Percentiles rank a stretch among this genome's conserved stretches.
These are phyloP conservation scores for Adansonia grandidieri DNA, from an alignment of 441 rosid species.

Conservation along the genomic window DNA sequence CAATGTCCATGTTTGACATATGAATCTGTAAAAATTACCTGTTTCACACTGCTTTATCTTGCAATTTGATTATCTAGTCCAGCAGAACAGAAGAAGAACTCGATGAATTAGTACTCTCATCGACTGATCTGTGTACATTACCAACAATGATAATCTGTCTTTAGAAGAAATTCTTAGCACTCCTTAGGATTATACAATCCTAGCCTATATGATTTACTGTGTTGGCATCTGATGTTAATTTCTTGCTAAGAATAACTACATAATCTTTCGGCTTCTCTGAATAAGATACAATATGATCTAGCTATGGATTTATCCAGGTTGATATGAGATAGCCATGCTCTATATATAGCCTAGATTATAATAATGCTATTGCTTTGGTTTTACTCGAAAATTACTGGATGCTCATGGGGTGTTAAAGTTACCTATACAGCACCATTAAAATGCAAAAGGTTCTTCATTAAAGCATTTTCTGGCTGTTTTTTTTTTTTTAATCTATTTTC, in stretches of 20 bases:
- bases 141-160: neutral
- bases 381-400: constrained; percentile 5
- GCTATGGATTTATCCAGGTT: constrained; percentile 6
- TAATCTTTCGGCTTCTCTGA: neutral
- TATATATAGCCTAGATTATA: neutral
- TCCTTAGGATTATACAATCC: neutral
- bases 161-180: constrained; percentile 14
- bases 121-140: neutral
- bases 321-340: neutral
- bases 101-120: neutral
- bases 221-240: neutral
- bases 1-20: neutral
- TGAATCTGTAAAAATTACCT: constrained; percentile 1
- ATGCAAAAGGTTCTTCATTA: neutral
- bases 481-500: neutral
- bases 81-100: constrained; percentile 1
- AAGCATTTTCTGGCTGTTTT: constrained; percentile 2
- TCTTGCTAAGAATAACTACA: constrained; percentile 6
- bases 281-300: neutral
- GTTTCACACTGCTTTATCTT: neutral
- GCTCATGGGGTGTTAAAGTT: neutral
- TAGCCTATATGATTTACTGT: neutral
- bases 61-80: constrained; percentile 13
- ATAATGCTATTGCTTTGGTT: constrained; percentile 14
- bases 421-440: neutral